A percentile compares a stretch with the other conserved stretches of the same genome.
These are phyloP conservation scores for Fragilariopsis cylindrus DNA, from an alignment of 108 stramenopile species.

Conservation along the genomic window DNA sequence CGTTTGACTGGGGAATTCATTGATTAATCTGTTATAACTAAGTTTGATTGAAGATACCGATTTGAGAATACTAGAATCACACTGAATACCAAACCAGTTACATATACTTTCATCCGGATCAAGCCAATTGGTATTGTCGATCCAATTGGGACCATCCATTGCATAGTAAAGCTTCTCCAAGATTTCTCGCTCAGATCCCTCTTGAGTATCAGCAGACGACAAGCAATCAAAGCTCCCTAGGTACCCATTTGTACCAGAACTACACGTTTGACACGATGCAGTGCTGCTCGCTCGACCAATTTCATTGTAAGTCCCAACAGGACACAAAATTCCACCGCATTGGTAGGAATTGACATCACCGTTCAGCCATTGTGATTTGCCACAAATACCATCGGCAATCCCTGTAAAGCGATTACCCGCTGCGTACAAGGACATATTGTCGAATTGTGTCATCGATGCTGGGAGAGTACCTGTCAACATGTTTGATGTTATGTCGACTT, in stretches of 20 bases:
- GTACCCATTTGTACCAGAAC: conserved; percentile 30
- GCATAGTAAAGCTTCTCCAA: conserved; percentile 50
- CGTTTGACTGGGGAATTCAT: conserved; percentile 16
- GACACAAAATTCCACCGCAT: conserved; percentile 87
- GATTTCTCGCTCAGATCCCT: conserved; percentile 48
- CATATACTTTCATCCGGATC: conserved; percentile 47
- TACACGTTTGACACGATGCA: conserved; percentile 28
- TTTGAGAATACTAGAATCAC: conserved; percentile 30
- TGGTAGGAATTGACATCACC: conserved; percentile 53
- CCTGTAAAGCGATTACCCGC: conserved; percentile 36
- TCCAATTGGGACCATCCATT: conserved; percentile 44
- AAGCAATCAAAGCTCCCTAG: conserved; percentile 38
- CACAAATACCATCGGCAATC: conserved; percentile 40
- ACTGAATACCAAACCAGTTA: conserved; percentile 57
- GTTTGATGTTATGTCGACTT: conserved; percentile 48
- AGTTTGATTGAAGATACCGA: conserved; percentile 44
- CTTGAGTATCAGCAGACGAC: conserved; percentile 22
- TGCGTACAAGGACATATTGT: conserved; percentile 30
- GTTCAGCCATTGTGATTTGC: conserved; percentile 43
- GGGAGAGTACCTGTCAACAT: conserved; percentile 47
- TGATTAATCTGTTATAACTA: conserved; percentile 27
- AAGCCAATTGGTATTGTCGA: conserved; percentile 38
- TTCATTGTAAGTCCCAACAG: conserved; percentile 52
- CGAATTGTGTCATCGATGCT: conserved; percentile 39
- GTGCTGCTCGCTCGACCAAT: conserved; percentile 26